Evolutionary conservation across 176 grass and related monocot genomes (phyloP).

Genomic region (Oryza coarctata): DNA sequence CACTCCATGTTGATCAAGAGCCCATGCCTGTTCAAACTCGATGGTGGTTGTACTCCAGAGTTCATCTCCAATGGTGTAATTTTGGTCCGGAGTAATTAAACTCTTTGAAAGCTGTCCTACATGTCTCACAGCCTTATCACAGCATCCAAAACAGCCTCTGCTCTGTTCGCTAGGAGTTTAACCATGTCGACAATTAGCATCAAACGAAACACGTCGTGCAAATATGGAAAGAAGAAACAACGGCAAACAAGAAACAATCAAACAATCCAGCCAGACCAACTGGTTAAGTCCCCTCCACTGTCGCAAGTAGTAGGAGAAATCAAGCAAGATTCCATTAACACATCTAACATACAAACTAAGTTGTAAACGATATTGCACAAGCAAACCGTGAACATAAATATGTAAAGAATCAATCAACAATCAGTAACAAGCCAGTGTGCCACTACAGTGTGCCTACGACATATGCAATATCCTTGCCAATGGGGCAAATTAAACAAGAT

Average conservation of each 20-base stretch:
- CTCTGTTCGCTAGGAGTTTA: conserved; percentile 60
- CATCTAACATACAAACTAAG: background rate
- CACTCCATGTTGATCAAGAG: conserved; percentile 24
- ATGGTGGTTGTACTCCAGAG: conserved; percentile 60
- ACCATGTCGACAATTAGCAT: conserved; percentile 43
- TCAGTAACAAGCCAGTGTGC: background rate
- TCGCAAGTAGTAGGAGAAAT: background rate
- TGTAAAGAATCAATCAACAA: background rate
- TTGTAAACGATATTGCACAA: background rate
- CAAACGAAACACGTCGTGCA: background rate
- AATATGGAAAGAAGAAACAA: background rate
- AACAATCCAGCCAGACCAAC: background rate
- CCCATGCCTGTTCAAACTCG: conserved; percentile 40
- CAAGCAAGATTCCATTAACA: background rate
- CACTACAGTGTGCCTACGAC: background rate
- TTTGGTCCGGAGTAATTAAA: conserved; percentile 31
- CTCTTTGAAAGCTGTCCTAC: conserved; percentile 30
- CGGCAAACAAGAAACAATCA: background rate
- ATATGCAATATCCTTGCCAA: background rate
- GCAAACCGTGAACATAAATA: background rate
- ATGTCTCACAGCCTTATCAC: conserved; percentile 37
- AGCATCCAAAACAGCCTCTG: conserved; percentile 73
- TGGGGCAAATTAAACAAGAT: background rate
- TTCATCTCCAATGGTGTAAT: conserved; percentile 13
- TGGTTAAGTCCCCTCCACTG: background rate